Evolutionary conservation across 1,284 basidiomycete species (phyloP).

Genomic region (Moesziomyces sp.): DNA sequence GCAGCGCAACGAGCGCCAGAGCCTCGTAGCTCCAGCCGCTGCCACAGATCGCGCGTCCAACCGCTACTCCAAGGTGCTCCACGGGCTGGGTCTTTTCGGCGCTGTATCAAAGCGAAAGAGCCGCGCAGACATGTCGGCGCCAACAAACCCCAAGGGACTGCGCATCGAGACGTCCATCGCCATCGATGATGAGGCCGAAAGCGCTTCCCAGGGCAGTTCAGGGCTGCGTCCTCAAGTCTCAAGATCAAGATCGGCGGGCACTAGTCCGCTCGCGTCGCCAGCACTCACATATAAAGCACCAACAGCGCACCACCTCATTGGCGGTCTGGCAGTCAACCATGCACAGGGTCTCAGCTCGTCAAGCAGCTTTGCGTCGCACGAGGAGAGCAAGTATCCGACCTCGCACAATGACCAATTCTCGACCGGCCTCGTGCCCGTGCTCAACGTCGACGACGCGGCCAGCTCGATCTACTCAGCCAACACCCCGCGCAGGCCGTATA

Average conservation of each 20-base stretch:
- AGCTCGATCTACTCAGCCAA: conserved; percentile 19
- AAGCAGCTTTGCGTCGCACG: conserved; percentile 19
- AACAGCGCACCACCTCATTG: conserved; percentile 18
- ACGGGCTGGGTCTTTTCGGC: conserved; percentile 26
- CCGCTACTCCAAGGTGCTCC: conserved; percentile 25
- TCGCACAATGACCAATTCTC: conserved; percentile 25
- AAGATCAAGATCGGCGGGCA: neutral
- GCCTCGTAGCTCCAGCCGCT: conserved; percentile 6
- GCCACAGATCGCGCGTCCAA: conserved; percentile 5
- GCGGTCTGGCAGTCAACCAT: conserved; percentile 18
- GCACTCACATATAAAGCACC: conserved; percentile 12
- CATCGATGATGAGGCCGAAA: conserved; percentile 7
- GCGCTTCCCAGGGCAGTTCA: neutral
- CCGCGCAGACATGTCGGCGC: neutral
- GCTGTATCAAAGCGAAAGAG: conserved; percentile 20
- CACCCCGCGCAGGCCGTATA: conserved; percentile 28
- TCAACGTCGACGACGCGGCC: conserved; percentile 24
- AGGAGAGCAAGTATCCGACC: conserved; percentile 23
- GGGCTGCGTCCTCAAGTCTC: neutral
- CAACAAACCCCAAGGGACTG: conserved; percentile 9
- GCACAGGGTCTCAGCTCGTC: conserved; percentile 21
- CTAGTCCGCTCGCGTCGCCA: conserved; percentile 13
- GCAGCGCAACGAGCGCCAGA: conserved; percentile 8
- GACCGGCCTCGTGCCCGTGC: conserved; percentile 27
- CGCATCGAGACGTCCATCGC: conserved; percentile 21